Evolutionary conservation across 169 alveolate genomes (phyloP).

Genomic region (Babesia microti): DNA sequence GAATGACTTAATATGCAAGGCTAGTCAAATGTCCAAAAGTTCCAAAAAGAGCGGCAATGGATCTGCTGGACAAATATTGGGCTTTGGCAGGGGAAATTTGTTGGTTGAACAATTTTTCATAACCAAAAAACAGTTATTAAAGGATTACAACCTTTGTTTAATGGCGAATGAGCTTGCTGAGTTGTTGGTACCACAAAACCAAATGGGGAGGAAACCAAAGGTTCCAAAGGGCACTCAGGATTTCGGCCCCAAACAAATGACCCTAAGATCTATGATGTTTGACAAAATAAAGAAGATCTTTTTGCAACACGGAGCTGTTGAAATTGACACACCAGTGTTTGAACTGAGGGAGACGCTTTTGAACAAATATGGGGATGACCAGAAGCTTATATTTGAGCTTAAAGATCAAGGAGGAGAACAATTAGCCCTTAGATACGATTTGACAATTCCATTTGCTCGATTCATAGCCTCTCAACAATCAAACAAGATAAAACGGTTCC

Average conservation of each 20-base stretch:
- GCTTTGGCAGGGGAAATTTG: constrained; percentile 5
- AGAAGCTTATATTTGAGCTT: constrained; percentile 87
- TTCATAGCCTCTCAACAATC: constrained; percentile 78
- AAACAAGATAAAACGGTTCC: constrained; percentile 82
- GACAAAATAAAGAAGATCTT: constrained; percentile 71
- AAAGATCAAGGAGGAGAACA: constrained; percentile 96
- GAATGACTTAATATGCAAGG: constrained; percentile 32
- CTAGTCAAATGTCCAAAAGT: constrained; percentile 10
- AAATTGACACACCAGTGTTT: constrained; percentile 95
- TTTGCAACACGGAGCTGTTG: constrained; percentile 89
- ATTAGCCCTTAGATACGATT: constrained; percentile 88
- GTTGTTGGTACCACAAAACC: constrained; percentile 46
- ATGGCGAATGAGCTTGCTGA: constrained; percentile 7
- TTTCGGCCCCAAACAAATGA: constrained; percentile 82
- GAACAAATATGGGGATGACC: constrained; percentile 94
- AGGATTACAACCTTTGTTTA: constrained; percentile 12
- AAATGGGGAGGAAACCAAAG: constrained; percentile 67
- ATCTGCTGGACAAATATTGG: background rate
- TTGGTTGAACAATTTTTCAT: constrained; percentile 1
- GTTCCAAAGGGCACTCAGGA: constrained; percentile 91
- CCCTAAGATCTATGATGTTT: constrained; percentile 76
- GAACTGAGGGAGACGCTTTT: constrained; percentile 87
- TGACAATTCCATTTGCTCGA: constrained; percentile 95
- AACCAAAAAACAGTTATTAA: constrained; percentile 1
- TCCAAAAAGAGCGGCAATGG: constrained; percentile 2